Conservation (phyloP, 192 early-diverging fungal species). For the Cetraspora pellucida region DNA sequence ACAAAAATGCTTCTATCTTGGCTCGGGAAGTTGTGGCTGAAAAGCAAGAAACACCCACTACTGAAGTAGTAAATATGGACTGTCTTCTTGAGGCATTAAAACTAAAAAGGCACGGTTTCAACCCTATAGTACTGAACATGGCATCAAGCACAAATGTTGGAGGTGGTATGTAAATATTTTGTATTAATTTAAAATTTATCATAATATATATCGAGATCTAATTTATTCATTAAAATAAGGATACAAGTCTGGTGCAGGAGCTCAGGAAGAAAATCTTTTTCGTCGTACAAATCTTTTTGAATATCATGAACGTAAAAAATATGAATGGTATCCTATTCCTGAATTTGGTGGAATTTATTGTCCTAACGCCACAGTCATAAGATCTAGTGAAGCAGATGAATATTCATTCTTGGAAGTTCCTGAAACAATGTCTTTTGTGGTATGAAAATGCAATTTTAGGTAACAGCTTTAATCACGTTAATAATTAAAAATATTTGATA, state of each 20-base stretch:
- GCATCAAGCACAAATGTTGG: constrained; percentile 42
- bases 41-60: constrained; percentile 37
- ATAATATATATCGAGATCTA: no score
- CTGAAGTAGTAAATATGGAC: constrained; percentile 42
- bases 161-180: constrained; percentile 39
- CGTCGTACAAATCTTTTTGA: constrained; percentile 47
- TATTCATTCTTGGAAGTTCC: constrained; percentile 44
- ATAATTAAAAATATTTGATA: background rate
- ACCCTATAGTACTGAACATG: constrained; percentile 51
- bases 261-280: constrained; percentile 50
- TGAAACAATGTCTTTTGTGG: constrained; percentile 50
- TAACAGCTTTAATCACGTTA: background rate
- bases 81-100: constrained; percentile 40
- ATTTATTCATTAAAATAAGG: constrained; percentile 19
- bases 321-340: constrained; percentile 47
- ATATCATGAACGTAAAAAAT: constrained; percentile 42
- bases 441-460: background rate
- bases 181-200: no score
- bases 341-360: constrained; percentile 47
- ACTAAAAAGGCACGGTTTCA: constrained; percentile 42
- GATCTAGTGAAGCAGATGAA: constrained; percentile 36
- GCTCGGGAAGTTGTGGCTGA: background rate
- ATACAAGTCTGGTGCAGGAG: constrained; percentile 39
- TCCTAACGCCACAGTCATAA: constrained; percentile 45
- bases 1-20: background rate